Base-by-base conservation (phyloP, 1,284 basidiomycete species). In the Baeospora myosura region DNA sequence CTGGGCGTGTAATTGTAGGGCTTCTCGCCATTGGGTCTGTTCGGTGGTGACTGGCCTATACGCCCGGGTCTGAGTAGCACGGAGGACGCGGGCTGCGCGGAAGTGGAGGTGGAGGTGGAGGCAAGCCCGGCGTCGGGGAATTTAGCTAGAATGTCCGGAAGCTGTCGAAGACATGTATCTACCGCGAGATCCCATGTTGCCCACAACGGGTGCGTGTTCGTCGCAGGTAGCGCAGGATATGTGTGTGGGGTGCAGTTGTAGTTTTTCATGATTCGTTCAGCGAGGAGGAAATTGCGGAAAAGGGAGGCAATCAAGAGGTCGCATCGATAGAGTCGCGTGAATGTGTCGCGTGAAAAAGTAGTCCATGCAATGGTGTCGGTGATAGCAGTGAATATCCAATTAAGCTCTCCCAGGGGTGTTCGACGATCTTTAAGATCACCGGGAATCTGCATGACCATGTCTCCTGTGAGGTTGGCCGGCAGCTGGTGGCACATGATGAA, bases 291-390 rank as follows among this genome's bases (percentile, higher is more conserved):
- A 56, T 98, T 98, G 34, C 95, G 83, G 68, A 98, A 97, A 2
- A 98, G 71, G 4, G 92, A 95, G 0, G 96, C 95, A 36, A 98
- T 92, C 41, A 98, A 79, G 41, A 98, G 76, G 59, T 98, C 95
- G 46, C 94, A 96, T 36, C 96, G 78, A 64, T 98, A 98, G 23
- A 98, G 69, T 28, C 91, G 79, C 32, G 92, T 93, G 65, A 98
- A 98, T 8, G 93, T 79, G 40, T 95, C 90, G 39, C 88, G 78
- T 16, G 93, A 88, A 57, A 98, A 93, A 0, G 92, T 91, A 8
- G 94, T 93, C 95, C 96, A 98, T 10, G 96, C 96, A 49, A 98
- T 98, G 5, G 95, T 98, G 64, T 98, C 95, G 12, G 95, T 98
- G 49, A 98, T 92, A 30, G 95, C 92, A 2, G 92, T 98, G 65